Conservation (phyloP, 495 filamentous ascomycete species). For the Chlorociboria aeruginascens region DNA sequence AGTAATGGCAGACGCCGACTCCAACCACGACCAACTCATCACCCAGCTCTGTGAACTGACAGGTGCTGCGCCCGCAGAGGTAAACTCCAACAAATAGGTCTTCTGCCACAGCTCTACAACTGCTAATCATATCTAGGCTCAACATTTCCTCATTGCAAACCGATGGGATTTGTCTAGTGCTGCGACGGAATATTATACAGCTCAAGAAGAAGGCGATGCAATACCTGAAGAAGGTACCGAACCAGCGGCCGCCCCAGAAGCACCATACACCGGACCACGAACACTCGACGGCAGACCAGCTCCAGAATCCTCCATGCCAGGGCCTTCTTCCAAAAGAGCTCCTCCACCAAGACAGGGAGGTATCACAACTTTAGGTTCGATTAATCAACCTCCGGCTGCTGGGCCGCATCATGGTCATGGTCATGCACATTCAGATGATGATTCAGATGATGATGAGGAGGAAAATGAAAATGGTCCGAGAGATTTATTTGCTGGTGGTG, state of each 20-base stretch:
- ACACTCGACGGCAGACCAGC: constrained; percentile 44
- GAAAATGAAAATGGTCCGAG: constrained; percentile 52
- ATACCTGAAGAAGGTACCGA: constrained; percentile 30
- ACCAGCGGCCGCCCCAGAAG: constrained; percentile 16
- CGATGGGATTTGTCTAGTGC: constrained; percentile 61
- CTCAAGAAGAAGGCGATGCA: constrained; percentile 43
- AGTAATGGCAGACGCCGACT: constrained; percentile 39
- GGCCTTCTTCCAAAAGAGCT: constrained; percentile 22
- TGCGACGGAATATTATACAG: constrained; percentile 55
- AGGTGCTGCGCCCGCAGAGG: constrained; percentile 48
- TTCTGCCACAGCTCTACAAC: neutral
- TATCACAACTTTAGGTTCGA: constrained; percentile 43
- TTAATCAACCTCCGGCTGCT: constrained; percentile 26
- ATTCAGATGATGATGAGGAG: constrained; percentile 48
- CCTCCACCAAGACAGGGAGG: constrained; percentile 32
- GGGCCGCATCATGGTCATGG: constrained; percentile 27
- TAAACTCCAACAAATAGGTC: constrained; percentile 25
- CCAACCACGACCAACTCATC: constrained; percentile 56
- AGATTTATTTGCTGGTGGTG: constrained; percentile 87
- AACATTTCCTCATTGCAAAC: constrained; percentile 52
- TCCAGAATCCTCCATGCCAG: constrained; percentile 20
- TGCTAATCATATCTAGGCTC: constrained; percentile 39
- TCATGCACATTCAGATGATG: constrained; percentile 44
- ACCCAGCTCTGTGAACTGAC: constrained; percentile 66
- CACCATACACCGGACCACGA: constrained; percentile 39